Evolutionary conservation across 495 filamentous ascomycete species (phyloP).

Genomic region (Glutinoglossum americanum): DNA sequence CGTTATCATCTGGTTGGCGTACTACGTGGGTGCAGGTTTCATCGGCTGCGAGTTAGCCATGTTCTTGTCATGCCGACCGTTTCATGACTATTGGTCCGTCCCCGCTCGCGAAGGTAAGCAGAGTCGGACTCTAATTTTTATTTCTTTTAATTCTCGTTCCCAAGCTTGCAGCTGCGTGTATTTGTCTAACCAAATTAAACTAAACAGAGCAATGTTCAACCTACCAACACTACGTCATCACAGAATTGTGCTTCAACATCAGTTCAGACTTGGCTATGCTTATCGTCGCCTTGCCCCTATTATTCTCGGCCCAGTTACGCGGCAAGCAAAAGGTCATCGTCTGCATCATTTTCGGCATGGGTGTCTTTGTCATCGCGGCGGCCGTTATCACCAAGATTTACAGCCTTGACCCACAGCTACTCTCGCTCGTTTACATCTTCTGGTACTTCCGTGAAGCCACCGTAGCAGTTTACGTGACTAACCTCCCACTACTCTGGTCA

Average conservation of each 20-base stretch:
- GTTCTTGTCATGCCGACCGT: constrained; percentile 13
- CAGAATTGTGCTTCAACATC: constrained; percentile 29
- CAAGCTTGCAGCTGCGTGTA: too few species aligned
- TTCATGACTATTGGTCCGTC: constrained; percentile 15
- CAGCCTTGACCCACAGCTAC: constrained; percentile 12
- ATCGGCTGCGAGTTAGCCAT: constrained; percentile 12
- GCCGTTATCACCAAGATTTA: constrained; percentile 4
- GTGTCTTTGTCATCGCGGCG: constrained; percentile 20
- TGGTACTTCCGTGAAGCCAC: constrained; percentile 29
- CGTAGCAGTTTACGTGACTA: constrained; percentile 25
- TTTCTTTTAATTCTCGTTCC: too few species aligned
- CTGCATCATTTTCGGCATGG: constrained; percentile 23
- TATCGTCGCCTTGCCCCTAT: constrained; percentile 21
- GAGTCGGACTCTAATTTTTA: not conserved
- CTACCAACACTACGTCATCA: constrained; percentile 30
- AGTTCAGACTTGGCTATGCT: constrained; percentile 27
- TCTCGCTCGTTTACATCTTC: constrained; percentile 25
- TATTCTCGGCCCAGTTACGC: constrained; percentile 19
- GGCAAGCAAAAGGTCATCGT: constrained; percentile 18
- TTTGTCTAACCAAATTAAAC: too few species aligned
- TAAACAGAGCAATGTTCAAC: constrained; percentile 23
- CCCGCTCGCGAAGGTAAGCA: constrained; percentile 7
- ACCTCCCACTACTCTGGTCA: constrained; percentile 26
- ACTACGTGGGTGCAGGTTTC: constrained; percentile 12
- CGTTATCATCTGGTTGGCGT: constrained; percentile 6